phyloP scores from a whole-genome alignment of 352 stramenopile species.

The Aphanomyces invadans region DNA sequence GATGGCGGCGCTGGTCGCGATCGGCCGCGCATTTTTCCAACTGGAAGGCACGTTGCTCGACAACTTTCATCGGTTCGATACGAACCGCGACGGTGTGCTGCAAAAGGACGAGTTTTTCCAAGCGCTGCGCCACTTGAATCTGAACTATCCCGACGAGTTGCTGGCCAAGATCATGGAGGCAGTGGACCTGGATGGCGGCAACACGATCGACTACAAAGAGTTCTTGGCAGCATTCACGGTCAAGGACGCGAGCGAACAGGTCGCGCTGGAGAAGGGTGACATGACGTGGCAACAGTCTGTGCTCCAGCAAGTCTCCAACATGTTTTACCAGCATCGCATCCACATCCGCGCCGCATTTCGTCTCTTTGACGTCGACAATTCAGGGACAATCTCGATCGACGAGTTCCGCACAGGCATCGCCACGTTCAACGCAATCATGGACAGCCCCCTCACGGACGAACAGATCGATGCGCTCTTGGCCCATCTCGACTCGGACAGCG shows the following conservation, averaged over 20 bases:
- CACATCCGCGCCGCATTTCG: conserved; percentile 89
- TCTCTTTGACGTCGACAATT: conserved; percentile 87
- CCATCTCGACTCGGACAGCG: conserved; percentile 84
- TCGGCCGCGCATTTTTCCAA: conserved; percentile 70
- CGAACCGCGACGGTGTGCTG: conserved; percentile 76
- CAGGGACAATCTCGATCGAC: conserved; percentile 64
- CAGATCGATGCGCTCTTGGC: conserved; percentile 87
- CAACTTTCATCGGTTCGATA: conserved; percentile 79
- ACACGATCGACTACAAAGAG: conserved; percentile 89
- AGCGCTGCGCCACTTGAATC: conserved; percentile 58
- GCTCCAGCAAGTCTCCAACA: conserved; percentile 89
- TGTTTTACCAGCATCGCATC: conserved; percentile 91
- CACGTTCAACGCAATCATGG: conserved; percentile 85
- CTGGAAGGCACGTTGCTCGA: conserved; percentile 67
- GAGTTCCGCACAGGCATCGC: conserved; percentile 82
- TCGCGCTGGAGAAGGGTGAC: conserved; percentile 37
- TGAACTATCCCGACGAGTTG: conserved; percentile 46
- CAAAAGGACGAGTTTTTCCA: conserved; percentile 67
- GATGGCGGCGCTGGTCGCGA: conserved; percentile 65
- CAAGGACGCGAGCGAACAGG: conserved; percentile 65
- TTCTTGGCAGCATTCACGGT: conserved; percentile 86
- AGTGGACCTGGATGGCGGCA: conserved; percentile 81
- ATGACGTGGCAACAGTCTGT: conserved; percentile 88
- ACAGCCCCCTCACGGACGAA: conserved; percentile 84
- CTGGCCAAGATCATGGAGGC: conserved; percentile 72